phyloP scores from a whole-genome alignment of 495 filamentous ascomycete species.

The Penicillium parvum region DNA sequence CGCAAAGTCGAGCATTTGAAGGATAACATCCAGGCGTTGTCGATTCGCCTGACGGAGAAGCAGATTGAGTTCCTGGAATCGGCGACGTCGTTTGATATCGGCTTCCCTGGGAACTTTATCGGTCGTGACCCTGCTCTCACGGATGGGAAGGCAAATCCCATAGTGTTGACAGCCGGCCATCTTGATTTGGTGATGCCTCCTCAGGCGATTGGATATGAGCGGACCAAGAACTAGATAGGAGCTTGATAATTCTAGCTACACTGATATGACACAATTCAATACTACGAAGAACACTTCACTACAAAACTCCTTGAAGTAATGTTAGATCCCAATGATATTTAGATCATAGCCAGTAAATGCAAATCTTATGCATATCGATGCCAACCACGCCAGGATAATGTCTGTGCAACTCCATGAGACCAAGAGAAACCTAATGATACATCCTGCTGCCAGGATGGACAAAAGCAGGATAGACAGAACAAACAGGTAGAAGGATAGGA shows the following conservation, averaged over 20 bases:
- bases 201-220: slow-evolving; percentile 29
- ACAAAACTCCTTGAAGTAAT: neutral
- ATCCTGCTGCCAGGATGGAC: slow-evolving; percentile 5
- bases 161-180: slow-evolving; percentile 34
- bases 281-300: neutral
- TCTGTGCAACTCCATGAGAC: slow-evolving; percentile 21
- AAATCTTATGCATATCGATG: slow-evolving; percentile 15
- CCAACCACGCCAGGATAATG: slow-evolving; percentile 14
- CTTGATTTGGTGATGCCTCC: slow-evolving; percentile 39
- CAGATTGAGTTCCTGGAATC: slow-evolving; percentile 56
- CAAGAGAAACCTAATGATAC: slow-evolving; percentile 15
- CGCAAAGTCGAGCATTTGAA: slow-evolving; percentile 61
- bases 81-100: slow-evolving; percentile 44
- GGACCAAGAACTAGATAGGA: slow-evolving; percentile 1
- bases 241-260: neutral
- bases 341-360: slow-evolving; percentile 12
- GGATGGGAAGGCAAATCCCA: slow-evolving; percentile 39
- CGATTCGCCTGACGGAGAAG: slow-evolving; percentile 47
- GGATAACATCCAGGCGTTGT: slow-evolving; percentile 58
- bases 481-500: neutral
- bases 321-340: slow-evolving; percentile 2
- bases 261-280: too few relatives aligned
- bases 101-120: slow-evolving; percentile 52
- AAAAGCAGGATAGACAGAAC: slow-evolving; percentile 9
- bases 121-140: slow-evolving; percentile 24